Percentiles rank a stretch among this genome's conserved stretches.
These are phyloP conservation scores for Termitomyces sp. DNA, from an alignment of 768 basidiomycete genomes.

Conservation along the genomic window DNA sequence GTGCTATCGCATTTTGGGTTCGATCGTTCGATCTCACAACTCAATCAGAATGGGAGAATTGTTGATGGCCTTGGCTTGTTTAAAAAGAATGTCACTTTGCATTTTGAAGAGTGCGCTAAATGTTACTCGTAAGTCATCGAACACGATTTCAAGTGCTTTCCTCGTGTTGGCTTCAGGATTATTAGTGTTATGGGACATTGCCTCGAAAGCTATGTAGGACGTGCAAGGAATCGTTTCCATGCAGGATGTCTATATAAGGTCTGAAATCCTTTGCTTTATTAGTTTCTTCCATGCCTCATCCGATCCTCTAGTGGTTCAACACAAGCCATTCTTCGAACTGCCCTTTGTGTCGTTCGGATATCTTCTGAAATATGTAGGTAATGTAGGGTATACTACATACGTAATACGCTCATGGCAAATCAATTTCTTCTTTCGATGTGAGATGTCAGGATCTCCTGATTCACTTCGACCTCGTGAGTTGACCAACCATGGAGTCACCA, in stretches of 20 bases:
- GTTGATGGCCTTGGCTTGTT: conserved; percentile 85
- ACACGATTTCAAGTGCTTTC: neutral
- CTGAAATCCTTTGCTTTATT: neutral
- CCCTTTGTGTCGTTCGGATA: conserved; percentile 85
- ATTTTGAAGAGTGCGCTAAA: conserved; percentile 97
- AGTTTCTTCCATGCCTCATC: neutral
- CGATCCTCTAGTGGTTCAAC: conserved; percentile 69
- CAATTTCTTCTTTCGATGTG: too few species aligned
- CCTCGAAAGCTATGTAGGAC: conserved; percentile 92
- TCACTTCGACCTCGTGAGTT: too few species aligned
- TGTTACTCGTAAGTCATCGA: conserved; percentile 73
- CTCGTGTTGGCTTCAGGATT: conserved; percentile 44
- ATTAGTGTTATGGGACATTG: conserved; percentile 81
- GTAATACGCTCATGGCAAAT: too few species aligned
- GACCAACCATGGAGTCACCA: too few species aligned
- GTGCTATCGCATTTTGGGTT: neutral
- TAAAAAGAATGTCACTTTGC: conserved; percentile 88
- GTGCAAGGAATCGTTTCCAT: conserved; percentile 92
- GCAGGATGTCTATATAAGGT: conserved; percentile 89
- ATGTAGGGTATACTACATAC: neutral
- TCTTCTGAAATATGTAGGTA: conserved; percentile 41
- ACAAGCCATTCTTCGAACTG: conserved; percentile 87
- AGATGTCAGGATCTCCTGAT: too few species aligned
- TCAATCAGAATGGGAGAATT: conserved; percentile 75
- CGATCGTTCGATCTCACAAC: conserved; percentile 1